A percentile compares a stretch with the other conserved stretches of the same genome.
Conservation (phyloP, 2,329 filamentous ascomycete genomes). For the Colletotrichum falcatum region DNA sequence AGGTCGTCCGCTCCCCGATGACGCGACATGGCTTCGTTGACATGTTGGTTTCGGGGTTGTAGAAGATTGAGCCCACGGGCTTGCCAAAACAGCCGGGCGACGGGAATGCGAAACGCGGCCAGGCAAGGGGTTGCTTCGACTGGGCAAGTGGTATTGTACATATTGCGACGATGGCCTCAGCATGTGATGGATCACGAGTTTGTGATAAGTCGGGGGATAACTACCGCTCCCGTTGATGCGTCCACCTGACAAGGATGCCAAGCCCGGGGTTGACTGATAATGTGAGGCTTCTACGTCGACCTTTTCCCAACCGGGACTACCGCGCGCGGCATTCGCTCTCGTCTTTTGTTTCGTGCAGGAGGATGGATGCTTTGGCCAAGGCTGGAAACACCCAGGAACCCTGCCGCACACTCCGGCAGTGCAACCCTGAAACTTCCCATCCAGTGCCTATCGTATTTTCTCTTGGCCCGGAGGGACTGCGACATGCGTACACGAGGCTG, state of each 20-base stretch:
- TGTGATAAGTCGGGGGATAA: not conserved
- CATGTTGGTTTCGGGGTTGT: not conserved
- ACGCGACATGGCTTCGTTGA: conserved; percentile 11
- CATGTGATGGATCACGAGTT: not conserved
- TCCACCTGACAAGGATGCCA: not conserved
- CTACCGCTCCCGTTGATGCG: too few relatives aligned
- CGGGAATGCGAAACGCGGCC: not conserved
- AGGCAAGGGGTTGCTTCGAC: not conserved
- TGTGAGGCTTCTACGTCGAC: conserved; percentile 10
- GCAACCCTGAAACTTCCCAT: conserved; percentile 32
- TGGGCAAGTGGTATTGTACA: not conserved
- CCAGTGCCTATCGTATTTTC: conserved; percentile 7
- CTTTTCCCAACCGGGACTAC: conserved; percentile 9
- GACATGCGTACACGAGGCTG: too few relatives aligned
- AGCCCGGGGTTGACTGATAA: not conserved
- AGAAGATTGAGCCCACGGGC: conserved; percentile 15
- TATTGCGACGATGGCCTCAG: too few relatives aligned
- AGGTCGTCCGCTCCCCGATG: conserved; percentile 4
- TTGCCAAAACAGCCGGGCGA: conserved; percentile 3
- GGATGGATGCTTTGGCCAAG: not conserved
- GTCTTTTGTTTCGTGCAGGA: conserved; percentile 11
- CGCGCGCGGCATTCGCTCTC: not conserved
- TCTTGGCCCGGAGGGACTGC: not conserved
- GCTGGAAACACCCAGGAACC: not conserved
- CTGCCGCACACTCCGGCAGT: conserved; percentile 23